These are phyloP conservation scores for Eucalyptus curtisii DNA, from an alignment of 345 rosid species.

Conservation along the genomic window DNA sequence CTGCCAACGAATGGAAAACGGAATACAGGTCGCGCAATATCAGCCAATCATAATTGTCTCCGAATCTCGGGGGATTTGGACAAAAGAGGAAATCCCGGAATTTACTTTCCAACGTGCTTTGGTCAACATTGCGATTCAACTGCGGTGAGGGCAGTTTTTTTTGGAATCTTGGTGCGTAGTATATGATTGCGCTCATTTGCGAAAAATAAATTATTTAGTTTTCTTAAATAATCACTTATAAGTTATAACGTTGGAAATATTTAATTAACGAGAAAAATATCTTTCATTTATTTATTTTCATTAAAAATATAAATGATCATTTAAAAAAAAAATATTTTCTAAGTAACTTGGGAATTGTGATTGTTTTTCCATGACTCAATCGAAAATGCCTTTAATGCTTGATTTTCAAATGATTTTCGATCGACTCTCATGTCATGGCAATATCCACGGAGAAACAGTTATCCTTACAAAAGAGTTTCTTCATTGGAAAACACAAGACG, in stretches of 20 bases:
- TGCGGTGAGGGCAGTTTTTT: too few relatives aligned
- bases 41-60: neutral
- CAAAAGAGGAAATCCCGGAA: neutral
- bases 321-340: neutral
- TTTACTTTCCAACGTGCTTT: neutral
- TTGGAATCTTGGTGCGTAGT: neutral
- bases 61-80: neutral
- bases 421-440: neutral
- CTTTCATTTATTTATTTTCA: too few relatives aligned
- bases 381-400: neutral
- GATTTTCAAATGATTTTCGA: neutral
- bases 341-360: neutral
- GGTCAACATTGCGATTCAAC: neutral
- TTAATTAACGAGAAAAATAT: too few relatives aligned
- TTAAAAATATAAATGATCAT: too few relatives aligned
- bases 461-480: neutral
- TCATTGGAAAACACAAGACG: neutral
- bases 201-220: too few relatives aligned
- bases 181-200: neutral
- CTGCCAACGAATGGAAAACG: neutral
- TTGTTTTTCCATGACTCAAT: neutral
- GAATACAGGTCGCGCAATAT: neutral
- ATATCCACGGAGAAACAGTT: neutral
- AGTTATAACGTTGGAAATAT: too few relatives aligned
- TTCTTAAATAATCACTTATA: neutral